A percentile compares a stretch with the other conserved stretches of the same genome.
Evolutionary conservation across 192 early-diverging fungal genomes (phyloP).

Genomic region (Lunasporangiospora selenospora): DNA sequence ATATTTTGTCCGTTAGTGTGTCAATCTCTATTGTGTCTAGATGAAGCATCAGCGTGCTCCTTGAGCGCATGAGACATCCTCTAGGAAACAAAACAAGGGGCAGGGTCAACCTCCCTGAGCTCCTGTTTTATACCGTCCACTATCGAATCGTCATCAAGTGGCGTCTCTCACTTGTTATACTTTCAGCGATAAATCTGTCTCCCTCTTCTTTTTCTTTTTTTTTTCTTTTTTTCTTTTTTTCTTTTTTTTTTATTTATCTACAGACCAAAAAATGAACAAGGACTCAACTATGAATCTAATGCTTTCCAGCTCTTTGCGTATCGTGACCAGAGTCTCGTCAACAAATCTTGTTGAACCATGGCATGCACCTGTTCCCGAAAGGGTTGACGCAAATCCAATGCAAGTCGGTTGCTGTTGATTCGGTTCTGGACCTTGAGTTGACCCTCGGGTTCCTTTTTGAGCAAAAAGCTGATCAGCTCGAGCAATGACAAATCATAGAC

Average conservation of each 20-base stretch:
- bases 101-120: no score
- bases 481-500: slow-evolving; percentile 26
- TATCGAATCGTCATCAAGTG: no score
- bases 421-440: slow-evolving; percentile 2
- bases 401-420: slow-evolving; percentile 33
- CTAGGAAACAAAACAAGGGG: no score
- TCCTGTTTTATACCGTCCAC: no score
- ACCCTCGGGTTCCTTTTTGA: slow-evolving; percentile 17
- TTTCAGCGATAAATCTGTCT: not conserved
- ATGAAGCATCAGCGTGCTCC: no score
- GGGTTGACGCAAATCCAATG: slow-evolving; percentile 27
- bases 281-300: not conserved
- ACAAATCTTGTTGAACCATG: slow-evolving; percentile 25
- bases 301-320: slow-evolving; percentile 22
- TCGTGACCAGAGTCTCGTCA: slow-evolving; percentile 29
- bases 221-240: slow-evolving; percentile 1
- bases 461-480: slow-evolving; percentile 26
- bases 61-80: no score
- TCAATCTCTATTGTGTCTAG: no score
- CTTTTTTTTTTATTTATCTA: no score
- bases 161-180: no score
- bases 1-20: no score
- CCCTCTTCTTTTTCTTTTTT: not conserved
- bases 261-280: no score
- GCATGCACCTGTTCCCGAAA: slow-evolving; percentile 28